phyloP scores from a whole-genome alignment of 2,329 filamentous ascomycete genomes.

The Diaporthe ilicicola region DNA sequence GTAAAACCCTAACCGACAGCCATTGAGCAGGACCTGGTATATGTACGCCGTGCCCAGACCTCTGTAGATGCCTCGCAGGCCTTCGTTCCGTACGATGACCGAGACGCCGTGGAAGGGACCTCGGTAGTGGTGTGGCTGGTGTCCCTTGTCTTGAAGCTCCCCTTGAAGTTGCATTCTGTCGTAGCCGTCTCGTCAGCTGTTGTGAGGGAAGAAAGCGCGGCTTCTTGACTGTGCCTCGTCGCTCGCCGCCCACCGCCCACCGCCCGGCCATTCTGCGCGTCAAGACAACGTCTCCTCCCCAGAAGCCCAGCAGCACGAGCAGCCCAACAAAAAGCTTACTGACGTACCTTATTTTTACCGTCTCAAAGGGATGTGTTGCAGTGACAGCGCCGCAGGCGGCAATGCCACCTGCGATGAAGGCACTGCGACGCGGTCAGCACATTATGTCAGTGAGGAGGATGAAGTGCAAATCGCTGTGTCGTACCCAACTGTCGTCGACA shows the following conservation, averaged over 20 bases:
- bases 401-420: conserved; percentile 95
- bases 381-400: conserved; percentile 97
- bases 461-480: conserved; percentile 8
- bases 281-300: no score
- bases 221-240: no score
- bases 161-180: conserved; percentile 91
- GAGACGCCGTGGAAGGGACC: conserved; percentile 91
- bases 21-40: conserved; percentile 96
- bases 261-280: no score
- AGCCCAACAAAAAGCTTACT: no score
- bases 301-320: no score
- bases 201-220: neutral
- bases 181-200: conserved; percentile 1
- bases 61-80: conserved; percentile 83
- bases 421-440: conserved; percentile 54
- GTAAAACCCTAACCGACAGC: conserved; percentile 96
- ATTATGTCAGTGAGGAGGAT: conserved; percentile 27
- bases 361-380: conserved; percentile 97
- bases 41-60: conserved; percentile 93
- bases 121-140: conserved; percentile 87
- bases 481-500: conserved; percentile 62
- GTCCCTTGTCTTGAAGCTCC: conserved; percentile 86
- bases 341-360: conserved; percentile 92
- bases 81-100: conserved; percentile 92
- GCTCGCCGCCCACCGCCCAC: no score